phyloP scores from a whole-genome alignment of 257 asterid species.

The Craterostigma plantagineum region DNA sequence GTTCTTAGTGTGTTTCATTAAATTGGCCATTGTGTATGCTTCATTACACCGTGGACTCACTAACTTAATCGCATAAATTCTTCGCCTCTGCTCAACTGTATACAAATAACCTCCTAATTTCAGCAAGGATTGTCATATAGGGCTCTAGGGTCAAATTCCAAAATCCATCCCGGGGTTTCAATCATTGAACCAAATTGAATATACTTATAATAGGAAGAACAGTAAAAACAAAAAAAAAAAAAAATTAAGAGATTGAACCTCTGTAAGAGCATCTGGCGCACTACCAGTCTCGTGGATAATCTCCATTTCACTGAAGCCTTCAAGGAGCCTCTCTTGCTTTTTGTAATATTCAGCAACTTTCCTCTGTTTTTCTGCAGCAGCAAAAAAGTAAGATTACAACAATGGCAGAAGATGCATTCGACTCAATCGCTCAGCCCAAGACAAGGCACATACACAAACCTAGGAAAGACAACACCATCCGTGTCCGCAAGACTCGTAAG shows the following conservation, averaged over 20 bases:
- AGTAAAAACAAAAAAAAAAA: too few relatives aligned
- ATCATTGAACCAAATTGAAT: background rate
- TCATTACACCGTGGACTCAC: too few relatives aligned
- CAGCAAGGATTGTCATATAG: too few relatives aligned
- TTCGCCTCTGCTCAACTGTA: too few relatives aligned
- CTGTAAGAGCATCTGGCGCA: conserved; percentile 37
- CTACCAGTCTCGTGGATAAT: conserved; percentile 44
- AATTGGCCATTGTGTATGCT: too few relatives aligned
- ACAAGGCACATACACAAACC: background rate
- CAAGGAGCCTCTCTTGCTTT: conserved; percentile 60
- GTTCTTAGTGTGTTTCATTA: too few relatives aligned
- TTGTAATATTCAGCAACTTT: conserved; percentile 71
- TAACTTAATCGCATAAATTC: too few relatives aligned
- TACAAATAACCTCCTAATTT: too few relatives aligned
- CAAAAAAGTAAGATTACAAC: background rate
- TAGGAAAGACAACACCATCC: background rate
- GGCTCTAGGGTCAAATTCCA: too few relatives aligned
- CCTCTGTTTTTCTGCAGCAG: conserved; percentile 32
- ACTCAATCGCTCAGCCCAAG: conserved; percentile 1
- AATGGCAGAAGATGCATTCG: background rate
- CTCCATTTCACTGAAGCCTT: conserved; percentile 84
- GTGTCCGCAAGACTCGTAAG: background rate
- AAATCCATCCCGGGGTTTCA: too few relatives aligned
- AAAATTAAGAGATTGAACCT: conserved; percentile 22
- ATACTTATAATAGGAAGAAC: background rate